Evolutionary conservation across 1,284 basidiomycete genomes (phyloP).

Genomic region (Ganoderma leucocontextum): DNA sequence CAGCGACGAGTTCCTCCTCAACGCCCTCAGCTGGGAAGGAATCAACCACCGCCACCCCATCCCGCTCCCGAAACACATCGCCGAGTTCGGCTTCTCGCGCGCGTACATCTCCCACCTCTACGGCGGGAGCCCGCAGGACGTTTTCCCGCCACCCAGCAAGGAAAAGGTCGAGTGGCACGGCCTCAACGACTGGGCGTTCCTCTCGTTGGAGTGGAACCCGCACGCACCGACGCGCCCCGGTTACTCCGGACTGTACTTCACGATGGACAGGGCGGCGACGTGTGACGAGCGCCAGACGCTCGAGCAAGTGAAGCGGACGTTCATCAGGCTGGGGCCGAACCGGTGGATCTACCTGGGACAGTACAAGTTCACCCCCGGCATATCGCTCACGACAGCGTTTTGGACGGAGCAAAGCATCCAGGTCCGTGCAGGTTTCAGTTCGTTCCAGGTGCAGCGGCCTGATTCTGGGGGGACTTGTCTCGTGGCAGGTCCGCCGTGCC

Average conservation of each 20-base stretch:
- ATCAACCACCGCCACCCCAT: constrained; percentile 23
- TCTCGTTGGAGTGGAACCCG: constrained; percentile 16
- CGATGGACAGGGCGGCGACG: neutral
- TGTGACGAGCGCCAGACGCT: neutral
- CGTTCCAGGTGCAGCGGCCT: neutral
- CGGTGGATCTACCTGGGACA: constrained; percentile 20
- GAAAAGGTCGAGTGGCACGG: constrained; percentile 18
- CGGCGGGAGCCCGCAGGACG: constrained; percentile 44
- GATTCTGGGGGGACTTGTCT: neutral
- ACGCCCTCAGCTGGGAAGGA: constrained; percentile 17
- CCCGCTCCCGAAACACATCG: constrained; percentile 19
- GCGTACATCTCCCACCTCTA: constrained; percentile 43
- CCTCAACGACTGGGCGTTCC: constrained; percentile 20
- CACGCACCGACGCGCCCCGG: constrained; percentile 20
- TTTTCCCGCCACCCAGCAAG: constrained; percentile 34
- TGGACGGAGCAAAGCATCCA: constrained; percentile 11
- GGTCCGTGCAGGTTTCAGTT: neutral
- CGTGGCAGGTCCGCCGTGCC: constrained; percentile 6
- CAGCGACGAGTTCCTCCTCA: constrained; percentile 21
- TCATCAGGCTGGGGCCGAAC: neutral
- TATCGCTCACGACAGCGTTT: constrained; percentile 4
- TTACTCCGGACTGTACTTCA: constrained; percentile 13
- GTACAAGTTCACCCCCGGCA: constrained; percentile 9
- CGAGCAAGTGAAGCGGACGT: constrained; percentile 3
- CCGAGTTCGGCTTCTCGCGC: constrained; percentile 33